A percentile compares a stretch with the other conserved stretches of the same genome.
Evolutionary conservation across 2,329 filamentous ascomycete genomes (phyloP).

Genomic region (Elsinoe ampelina): DNA sequence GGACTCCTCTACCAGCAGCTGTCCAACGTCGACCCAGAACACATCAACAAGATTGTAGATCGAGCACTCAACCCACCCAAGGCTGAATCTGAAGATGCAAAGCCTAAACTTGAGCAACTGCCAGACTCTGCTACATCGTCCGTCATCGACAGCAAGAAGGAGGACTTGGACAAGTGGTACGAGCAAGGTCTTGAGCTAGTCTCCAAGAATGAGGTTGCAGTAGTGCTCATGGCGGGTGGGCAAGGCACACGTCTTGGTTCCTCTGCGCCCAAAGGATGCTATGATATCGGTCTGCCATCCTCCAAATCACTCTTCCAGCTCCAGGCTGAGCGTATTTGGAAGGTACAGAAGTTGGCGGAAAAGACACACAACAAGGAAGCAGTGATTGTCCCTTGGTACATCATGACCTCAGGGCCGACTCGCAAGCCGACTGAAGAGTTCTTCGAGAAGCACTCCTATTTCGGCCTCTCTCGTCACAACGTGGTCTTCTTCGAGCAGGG

Average conservation of each 20-base stretch:
- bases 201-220: conserved; percentile 61
- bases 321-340: conserved; percentile 86
- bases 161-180: conserved; percentile 79
- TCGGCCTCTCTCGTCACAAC: conserved; percentile 77
- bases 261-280: conserved; percentile 94
- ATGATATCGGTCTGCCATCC: conserved; percentile 87
- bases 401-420: conserved; percentile 97
- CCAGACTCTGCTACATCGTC: conserved; percentile 80
- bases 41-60: conserved; percentile 81
- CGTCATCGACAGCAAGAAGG: conserved; percentile 75
- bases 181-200: conserved; percentile 57
- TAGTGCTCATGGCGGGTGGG: conserved; percentile 94
- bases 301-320: conserved; percentile 95
- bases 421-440: conserved; percentile 85
- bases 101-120: conserved; percentile 65
- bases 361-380: conserved; percentile 54
- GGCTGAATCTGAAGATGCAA: conserved; percentile 43
- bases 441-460: conserved; percentile 83
- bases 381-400: conserved; percentile 85
- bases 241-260: conserved; percentile 92
- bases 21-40: conserved; percentile 66
- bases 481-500: conserved; percentile 94
- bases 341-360: conserved; percentile 71
- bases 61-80: conserved; percentile 71
- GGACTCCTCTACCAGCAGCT: conserved; percentile 73